Base-by-base conservation (phyloP, 208 protist genomes). In the Porcisia hertigi region DNA sequence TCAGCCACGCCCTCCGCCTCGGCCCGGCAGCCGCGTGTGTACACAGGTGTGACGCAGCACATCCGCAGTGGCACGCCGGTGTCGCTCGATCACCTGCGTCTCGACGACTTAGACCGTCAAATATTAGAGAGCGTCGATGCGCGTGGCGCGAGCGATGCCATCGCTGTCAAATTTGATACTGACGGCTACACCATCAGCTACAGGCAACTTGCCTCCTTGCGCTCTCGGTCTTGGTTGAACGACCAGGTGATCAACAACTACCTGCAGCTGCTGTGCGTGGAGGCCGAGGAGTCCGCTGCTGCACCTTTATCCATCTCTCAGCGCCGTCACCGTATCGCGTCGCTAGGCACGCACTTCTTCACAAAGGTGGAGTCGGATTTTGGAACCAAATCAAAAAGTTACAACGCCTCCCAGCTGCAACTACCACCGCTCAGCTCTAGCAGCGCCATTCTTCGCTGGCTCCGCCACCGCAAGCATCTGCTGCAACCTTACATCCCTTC, bases 231-330 rank as follows among this genome's bases (percentile, higher is more conserved):
- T 72, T 96, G 92, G 92, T 74, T 96, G 8, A 96, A 91, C 64
- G 92, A 96, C 66, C 89, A 96, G 69, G 85, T 94, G 45, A 93
- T 96, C 73, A 96, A 96, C 81, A 89, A 86, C 58, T 94, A 96
- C 75, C 73, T 94, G 23, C 76, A 88, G 69, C 79, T 96, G 64
- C 84, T 96, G 30, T 91, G 84, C 65, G 80, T 87, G 70, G 73
- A 79, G 36, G 36, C 25, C 0, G 71, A 53, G 41, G 58, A 14
- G 20, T 16, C 58, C 14, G 52, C 71, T 36, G 52, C 34, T 41
- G 58, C 58, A 45, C 36, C 71, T 45, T 45, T 69, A 43, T 11
- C 76, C 45, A 39, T 8, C 16, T 36, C 52, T 16, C 55, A 54
- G 7, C 45, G 81, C 59, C n/a, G 54, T 49, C 59, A 84, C 45